Percentiles rank a stretch among this genome's conserved stretches.
phyloP scores from a whole-genome alignment of 139 green algal genomes.

The Chlamydomonas schloesseri region DNA sequence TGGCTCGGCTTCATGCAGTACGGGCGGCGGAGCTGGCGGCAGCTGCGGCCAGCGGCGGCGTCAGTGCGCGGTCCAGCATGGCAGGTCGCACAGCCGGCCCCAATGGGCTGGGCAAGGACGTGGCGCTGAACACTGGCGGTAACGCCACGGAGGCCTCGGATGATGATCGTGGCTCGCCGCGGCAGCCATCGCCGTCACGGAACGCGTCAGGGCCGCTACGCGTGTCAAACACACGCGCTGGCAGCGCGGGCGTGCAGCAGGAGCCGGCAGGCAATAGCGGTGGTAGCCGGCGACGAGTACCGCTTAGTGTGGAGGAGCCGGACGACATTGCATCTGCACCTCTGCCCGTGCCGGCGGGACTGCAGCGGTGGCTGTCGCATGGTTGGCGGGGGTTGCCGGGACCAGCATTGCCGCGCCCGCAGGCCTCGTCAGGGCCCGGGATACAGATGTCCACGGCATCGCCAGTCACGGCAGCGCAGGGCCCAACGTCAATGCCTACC shows the following conservation, averaged over 20 bases:
- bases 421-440: background rate
- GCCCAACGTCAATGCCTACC: background rate
- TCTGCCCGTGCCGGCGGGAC: background rate
- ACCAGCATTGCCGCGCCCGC: background rate
- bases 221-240: background rate
- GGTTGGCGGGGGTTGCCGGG: constrained; percentile 12
- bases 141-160: background rate
- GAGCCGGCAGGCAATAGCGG: background rate
- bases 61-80: background rate
- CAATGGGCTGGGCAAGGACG: too few species aligned
- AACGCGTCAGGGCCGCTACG: background rate
- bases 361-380: constrained; percentile 27
- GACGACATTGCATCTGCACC: background rate
- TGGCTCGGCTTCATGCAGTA: background rate
- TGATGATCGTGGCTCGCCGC: constrained; percentile 3
- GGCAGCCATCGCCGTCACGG: background rate
- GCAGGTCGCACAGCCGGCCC: background rate
- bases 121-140: too few species aligned
- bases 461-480: background rate
- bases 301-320: too few species aligned
- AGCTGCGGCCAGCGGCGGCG: background rate
- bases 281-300: too few species aligned
- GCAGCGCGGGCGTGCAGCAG: background rate
- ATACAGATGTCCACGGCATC: background rate
- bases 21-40: constrained; percentile 6